Base-by-base conservation (phyloP, 768 basidiomycete species). In the Dioszegia hungarica region DNA sequence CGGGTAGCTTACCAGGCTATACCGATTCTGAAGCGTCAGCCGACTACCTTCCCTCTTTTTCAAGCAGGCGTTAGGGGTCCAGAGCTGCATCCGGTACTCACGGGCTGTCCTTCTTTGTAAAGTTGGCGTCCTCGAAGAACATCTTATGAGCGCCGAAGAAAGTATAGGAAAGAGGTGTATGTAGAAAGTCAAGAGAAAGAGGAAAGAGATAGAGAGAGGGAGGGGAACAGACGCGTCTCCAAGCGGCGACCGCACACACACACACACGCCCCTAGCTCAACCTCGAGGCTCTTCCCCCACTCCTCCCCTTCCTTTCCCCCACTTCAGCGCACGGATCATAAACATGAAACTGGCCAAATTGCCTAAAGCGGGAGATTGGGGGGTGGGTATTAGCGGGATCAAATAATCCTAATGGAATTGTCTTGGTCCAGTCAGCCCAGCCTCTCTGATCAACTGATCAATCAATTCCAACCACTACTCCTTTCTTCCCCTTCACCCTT, bases 111-210 rank as follows among this genome's bases (percentile, higher is more conserved):
- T 90, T 80, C 65, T 83, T 85, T 19, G 86, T 83, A 24, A 94
- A 79, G 3, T 93, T 77, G 48, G 92, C 90, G 6, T 86, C 80
- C 39, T 88, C 83, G 75, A 90, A 94, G 79, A 94, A 94, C 90
- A 94, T 90, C 39, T n/a, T 47, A 20, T 12, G 2, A 31, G 20
- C 17, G n/a, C n/a, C n/a, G n/a, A n/a, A n/a, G n/a, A n/a, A n/a
- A n/a, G n/a, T 5, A 19, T 45, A 5, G 34, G 11, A 22, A 28
- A 9, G 20, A 39, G 37, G 17, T 29, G 22, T 5, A 34, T n/a
- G 39, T 20, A 36, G 27, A 15, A 53, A 29, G 19, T 27, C 47
- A 17, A 57, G 39, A 43, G 40, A 17, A 34, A 52, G 36, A 46
- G 37, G 22, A 54, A 43, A 38, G 48, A 22, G 51, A 45, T 17